Evolutionary conservation across 768 basidiomycete species (phyloP).

Genomic region (Auricularia auricula-judae): DNA sequence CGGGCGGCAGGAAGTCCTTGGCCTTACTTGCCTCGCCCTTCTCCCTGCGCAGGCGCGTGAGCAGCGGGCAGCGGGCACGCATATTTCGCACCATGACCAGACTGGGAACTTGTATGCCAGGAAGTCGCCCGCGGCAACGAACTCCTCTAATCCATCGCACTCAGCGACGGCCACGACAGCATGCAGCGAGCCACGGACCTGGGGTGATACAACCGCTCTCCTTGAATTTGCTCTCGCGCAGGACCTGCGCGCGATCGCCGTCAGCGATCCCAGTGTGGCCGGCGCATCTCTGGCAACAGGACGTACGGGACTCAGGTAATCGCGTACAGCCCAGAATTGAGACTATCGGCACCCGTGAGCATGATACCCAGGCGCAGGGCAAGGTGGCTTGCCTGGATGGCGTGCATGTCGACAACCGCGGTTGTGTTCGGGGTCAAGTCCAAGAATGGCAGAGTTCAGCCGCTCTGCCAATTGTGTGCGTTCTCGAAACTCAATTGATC

Average conservation of each 20-base stretch:
- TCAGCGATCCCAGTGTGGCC: conserved; percentile 14
- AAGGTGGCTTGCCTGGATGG: conserved; percentile 8
- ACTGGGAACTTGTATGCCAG: conserved; percentile 96
- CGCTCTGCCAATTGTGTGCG: not conserved
- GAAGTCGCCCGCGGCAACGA: conserved; percentile 96
- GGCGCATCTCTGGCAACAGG: conserved; percentile 16
- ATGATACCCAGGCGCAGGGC: not conserved
- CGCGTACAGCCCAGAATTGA: conserved; percentile 88
- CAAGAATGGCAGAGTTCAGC: not conserved
- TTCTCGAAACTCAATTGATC: not conserved
- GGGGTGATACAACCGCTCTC: conserved; percentile 95
- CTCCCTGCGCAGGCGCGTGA: conserved; percentile 48
- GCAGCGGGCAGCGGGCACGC: not conserved
- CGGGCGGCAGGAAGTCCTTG: conserved; percentile 85
- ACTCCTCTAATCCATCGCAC: conserved; percentile 62
- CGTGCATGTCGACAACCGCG: conserved; percentile 8
- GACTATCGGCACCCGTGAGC: conserved; percentile 38
- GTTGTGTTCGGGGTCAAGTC: not conserved
- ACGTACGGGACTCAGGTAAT: conserved; percentile 84
- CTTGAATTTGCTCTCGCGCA: conserved; percentile 98
- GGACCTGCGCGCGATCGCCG: conserved; percentile 45
- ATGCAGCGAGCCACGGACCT: conserved; percentile 35
- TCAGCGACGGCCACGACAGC: not conserved
- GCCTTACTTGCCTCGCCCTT: conserved; percentile 77
- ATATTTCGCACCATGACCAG: conserved; percentile 73